Percentiles rank a stretch among this genome's conserved stretches.
These are phyloP conservation scores for Capsicum pubescens DNA, from an alignment of 257 asterid genomes.

Conservation along the genomic window DNA sequence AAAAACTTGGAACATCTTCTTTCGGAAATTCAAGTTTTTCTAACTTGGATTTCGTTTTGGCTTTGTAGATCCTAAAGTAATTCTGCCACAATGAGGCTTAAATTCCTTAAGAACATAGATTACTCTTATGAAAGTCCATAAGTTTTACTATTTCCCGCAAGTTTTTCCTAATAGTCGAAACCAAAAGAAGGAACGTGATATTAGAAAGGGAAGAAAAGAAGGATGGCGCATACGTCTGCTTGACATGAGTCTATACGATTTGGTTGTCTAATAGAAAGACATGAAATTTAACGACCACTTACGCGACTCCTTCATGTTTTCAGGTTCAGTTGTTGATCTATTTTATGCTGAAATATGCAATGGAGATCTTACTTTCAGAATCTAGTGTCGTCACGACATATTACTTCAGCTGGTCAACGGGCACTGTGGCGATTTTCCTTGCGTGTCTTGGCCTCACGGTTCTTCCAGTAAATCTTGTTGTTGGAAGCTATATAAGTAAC, in stretches of 20 bases:
- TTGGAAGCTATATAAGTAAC: slow-evolving; percentile 92
- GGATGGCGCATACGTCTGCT: not conserved
- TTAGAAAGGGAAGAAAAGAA: not conserved
- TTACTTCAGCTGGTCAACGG: slow-evolving; percentile 86
- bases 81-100: no score
- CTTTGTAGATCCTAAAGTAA: no score
- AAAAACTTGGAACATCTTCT: no score
- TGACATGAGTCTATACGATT: not conserved
- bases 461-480: slow-evolving; percentile 81
- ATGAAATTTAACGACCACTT: not conserved
- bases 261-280: not conserved
- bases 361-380: slow-evolving; percentile 96
- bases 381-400: slow-evolving; percentile 89
- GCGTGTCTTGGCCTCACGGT: slow-evolving; percentile 93
- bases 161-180: not conserved
- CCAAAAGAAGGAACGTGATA: not conserved
- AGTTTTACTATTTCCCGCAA: not conserved
- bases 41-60: no score
- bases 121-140: not conserved
- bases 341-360: slow-evolving; percentile 96
- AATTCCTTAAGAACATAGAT: not conserved
- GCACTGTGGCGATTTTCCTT: slow-evolving; percentile 83
- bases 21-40: no score
- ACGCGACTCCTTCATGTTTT: slow-evolving; percentile 25
- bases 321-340: slow-evolving; percentile 97